A percentile compares a stretch with the other conserved stretches of the same genome.
Evolutionary conservation across 192 early-diverging fungal genomes (phyloP).

Genomic region (Entomortierella lignicola): DNA sequence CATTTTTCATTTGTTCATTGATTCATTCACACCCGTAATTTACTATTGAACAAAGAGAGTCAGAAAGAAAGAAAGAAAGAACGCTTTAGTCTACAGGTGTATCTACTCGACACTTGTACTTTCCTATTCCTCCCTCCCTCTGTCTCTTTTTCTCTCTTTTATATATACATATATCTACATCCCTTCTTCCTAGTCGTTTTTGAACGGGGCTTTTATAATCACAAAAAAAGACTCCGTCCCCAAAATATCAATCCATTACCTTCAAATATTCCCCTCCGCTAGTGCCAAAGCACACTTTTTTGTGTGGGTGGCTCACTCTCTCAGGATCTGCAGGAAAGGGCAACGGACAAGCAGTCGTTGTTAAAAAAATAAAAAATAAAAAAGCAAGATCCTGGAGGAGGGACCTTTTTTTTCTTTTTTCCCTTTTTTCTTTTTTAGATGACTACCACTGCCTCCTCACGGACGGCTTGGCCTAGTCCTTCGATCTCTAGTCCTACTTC

Average conservation of each 20-base stretch:
- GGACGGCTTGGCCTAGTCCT: conserved; percentile 23
- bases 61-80: too few relatives aligned
- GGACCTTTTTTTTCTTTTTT: not conserved
- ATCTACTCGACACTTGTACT: not conserved
- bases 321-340: not conserved
- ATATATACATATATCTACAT: too few relatives aligned
- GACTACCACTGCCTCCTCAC: conserved; percentile 8
- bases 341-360: not conserved
- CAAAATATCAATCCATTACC: not conserved
- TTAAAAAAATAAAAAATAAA: too few relatives aligned
- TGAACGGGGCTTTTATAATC: not conserved
- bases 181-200: not conserved
- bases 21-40: not conserved
- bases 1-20: not conserved
- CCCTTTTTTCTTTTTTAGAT: not conserved
- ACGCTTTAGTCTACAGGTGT: not conserved
- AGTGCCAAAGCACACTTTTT: not conserved
- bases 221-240: not conserved
- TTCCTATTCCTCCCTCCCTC: not conserved
- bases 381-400: too few relatives aligned
- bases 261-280: not conserved
- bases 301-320: not conserved
- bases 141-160: too few relatives aligned
- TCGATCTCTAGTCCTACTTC: conserved; percentile 11
- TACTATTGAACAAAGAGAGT: not conserved